Evolutionary conservation across 2,329 filamentous ascomycete genomes (phyloP), one percentile per base, ranked within the genome.

Genomic region (Colletotrichum sp.): DNA sequence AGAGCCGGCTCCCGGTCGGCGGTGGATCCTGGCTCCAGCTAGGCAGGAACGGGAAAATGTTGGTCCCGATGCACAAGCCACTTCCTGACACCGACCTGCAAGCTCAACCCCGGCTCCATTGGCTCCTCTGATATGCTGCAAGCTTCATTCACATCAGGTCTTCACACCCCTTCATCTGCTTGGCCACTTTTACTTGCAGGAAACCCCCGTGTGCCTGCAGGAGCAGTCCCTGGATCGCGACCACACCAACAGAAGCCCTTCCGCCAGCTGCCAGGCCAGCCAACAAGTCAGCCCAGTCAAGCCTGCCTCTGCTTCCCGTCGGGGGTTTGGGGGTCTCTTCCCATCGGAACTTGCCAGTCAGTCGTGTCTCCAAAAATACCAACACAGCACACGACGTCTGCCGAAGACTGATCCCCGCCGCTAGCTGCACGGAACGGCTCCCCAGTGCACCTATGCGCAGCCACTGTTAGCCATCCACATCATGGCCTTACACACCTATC

Each of bases 161-260:
- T 21, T 52, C 69, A 68, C 43, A 43, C 59, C 63, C 65, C 32
- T 59, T 63, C 26, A 18, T 38, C 43, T n/a, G 52, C 62, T 34
- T 28, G 56, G 62, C 69, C 56, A 63, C 73, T 62, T 30, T 72
- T 63, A 24, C 64, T 28, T 74, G 71, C 48, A 76, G 59, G 9
- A 52, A 69, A 48, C 34, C 58, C 61, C 58, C 64, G 56, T 69
- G 73, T 55, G 64, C 73, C 73, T 75, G 73, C 70, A 75, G 73
- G 52, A 74, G 32, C 43, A 43, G 43, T 75, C 63, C 55, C 73
- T 68, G 69, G n/a, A 58, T 55, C 26, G 26, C 43, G 30, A 61
- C 72, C 67, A 66, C 61, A 59, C 36, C 52, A n/a, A 14, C n/a
- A 36, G 18, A 12, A 58, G 61, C 34, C 32, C 32, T 43, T 38